Percentiles rank a stretch among this genome's conserved stretches.
phyloP scores from a whole-genome alignment of 2,329 filamentous ascomycete genomes.

The Phaeomoniella chlamydospora region DNA sequence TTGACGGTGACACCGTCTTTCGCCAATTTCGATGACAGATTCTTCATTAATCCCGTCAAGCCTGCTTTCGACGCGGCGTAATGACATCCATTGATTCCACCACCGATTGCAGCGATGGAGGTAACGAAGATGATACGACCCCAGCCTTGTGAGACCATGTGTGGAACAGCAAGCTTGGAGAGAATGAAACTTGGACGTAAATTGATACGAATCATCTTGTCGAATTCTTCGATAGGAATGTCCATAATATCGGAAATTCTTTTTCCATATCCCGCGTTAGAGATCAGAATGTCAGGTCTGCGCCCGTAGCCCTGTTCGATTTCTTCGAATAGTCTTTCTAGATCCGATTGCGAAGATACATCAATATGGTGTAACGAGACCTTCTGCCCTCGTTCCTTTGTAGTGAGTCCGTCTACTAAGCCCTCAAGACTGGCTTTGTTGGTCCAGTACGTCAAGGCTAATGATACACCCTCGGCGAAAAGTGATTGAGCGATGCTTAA shows the following conservation, averaged over 20 bases:
- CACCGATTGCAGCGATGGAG: constrained; percentile 48
- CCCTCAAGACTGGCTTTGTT: constrained; percentile 31
- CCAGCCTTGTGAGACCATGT: constrained; percentile 46
- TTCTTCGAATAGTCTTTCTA: constrained; percentile 43
- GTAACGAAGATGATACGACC: constrained; percentile 51
- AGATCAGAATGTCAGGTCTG: constrained; percentile 47
- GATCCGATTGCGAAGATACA: constrained; percentile 37
- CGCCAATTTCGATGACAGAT: constrained; percentile 44
- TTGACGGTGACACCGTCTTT: constrained; percentile 50
- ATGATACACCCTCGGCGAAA: constrained; percentile 36
- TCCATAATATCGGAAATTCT: constrained; percentile 39
- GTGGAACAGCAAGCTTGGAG: constrained; percentile 43
- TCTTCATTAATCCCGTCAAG: constrained; percentile 50
- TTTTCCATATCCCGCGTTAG: constrained; percentile 44
- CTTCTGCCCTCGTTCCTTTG: constrained; percentile 12
- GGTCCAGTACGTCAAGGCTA: constrained; percentile 46
- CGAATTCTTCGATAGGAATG: constrained; percentile 49
- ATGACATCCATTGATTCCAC: constrained; percentile 49
- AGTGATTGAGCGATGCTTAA: constrained; percentile 39
- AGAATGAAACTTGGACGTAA: constrained; percentile 48
- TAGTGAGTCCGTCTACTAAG: constrained; percentile 27
- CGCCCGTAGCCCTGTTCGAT: constrained; percentile 38
- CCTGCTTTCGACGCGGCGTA: constrained; percentile 42
- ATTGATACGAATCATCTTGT: constrained; percentile 48
- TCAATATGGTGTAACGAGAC: constrained; percentile 45